Conservation (phyloP, 106 monocot genomes). For the Acorus calamus region DNA sequence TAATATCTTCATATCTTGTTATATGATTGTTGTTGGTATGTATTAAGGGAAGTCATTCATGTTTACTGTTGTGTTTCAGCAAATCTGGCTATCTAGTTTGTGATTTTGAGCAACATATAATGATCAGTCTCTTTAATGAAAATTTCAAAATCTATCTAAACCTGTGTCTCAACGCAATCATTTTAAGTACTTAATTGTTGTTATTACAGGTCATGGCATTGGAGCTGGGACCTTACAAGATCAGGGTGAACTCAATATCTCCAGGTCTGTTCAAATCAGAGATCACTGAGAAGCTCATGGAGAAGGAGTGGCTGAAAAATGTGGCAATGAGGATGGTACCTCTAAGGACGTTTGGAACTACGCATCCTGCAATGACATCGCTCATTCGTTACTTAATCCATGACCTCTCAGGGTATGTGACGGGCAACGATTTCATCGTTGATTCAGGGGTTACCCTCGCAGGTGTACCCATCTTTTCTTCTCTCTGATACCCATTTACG, state of each 20-base stretch:
- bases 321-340: slow-evolving; percentile 53
- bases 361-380: slow-evolving; percentile 59
- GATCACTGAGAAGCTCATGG: slow-evolving; percentile 58
- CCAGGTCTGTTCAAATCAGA: slow-evolving; percentile 88
- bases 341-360: slow-evolving; percentile 33
- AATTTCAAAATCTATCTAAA: too few species aligned
- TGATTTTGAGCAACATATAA: too few species aligned
- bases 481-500: slow-evolving; percentile 30
- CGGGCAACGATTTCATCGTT: slow-evolving; percentile 61
- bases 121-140: too few species aligned
- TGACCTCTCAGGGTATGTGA: slow-evolving; percentile 57
- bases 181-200: background rate
- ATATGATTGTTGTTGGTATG: too few species aligned
- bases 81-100: too few species aligned
- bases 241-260: slow-evolving; percentile 63
- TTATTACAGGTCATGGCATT: slow-evolving; percentile 52
- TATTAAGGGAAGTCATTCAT: too few species aligned
- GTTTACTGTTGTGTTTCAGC: too few species aligned
- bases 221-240: slow-evolving; percentile 55
- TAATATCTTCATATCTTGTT: too few species aligned
- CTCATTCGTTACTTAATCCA: slow-evolving; percentile 53
- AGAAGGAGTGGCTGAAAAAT: slow-evolving; percentile 54
- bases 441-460: slow-evolving; percentile 66
- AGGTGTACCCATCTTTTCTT: slow-evolving; percentile 74
- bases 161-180: too few species aligned